Percentiles rank a stretch among this genome's conserved stretches.
phyloP scores from a whole-genome alignment of 306 rosid species.

The Dalbergia oliveri region DNA sequence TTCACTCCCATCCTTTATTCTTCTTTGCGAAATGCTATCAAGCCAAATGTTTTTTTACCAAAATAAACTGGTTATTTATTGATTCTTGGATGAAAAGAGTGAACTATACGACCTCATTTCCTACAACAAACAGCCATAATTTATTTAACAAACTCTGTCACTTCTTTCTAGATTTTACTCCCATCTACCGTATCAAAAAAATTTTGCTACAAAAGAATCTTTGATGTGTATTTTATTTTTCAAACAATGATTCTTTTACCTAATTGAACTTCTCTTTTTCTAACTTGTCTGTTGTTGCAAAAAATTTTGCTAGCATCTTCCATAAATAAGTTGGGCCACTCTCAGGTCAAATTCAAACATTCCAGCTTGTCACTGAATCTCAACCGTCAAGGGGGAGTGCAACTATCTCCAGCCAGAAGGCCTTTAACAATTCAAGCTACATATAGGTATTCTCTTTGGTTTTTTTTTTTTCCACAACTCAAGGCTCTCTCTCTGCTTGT shows the following conservation, averaged over 20 bases:
- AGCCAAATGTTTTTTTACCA: too few relatives aligned
- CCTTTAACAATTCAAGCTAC: conserved; percentile 75
- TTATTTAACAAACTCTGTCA: too few relatives aligned
- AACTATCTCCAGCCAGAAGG: conserved; percentile 57
- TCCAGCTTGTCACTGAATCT: conserved; percentile 51
- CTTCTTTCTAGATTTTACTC: too few relatives aligned
- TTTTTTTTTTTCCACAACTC: background rate
- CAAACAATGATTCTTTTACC: background rate
- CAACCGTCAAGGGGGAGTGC: conserved; percentile 50
- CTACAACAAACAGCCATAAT: too few relatives aligned
- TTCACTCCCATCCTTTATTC: background rate
- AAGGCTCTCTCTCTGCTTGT: conserved; percentile 8
- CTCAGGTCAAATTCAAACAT: conserved; percentile 52
- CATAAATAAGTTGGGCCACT: conserved; percentile 52
- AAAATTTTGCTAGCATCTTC: conserved; percentile 55
- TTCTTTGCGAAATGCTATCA: background rate
- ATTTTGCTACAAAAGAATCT: conserved; percentile 55
- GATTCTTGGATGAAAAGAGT: too few relatives aligned
- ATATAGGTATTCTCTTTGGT: conserved; percentile 62
- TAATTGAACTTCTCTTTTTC: background rate
- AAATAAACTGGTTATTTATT: too few relatives aligned
- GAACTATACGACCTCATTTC: too few relatives aligned
- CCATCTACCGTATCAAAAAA: background rate
- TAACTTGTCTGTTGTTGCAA: background rate
- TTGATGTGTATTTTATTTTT: conserved; percentile 12